Evolutionary conservation across 805 yeast genomes (phyloP).

Genomic region (Scheffersomyces spartinae): DNA sequence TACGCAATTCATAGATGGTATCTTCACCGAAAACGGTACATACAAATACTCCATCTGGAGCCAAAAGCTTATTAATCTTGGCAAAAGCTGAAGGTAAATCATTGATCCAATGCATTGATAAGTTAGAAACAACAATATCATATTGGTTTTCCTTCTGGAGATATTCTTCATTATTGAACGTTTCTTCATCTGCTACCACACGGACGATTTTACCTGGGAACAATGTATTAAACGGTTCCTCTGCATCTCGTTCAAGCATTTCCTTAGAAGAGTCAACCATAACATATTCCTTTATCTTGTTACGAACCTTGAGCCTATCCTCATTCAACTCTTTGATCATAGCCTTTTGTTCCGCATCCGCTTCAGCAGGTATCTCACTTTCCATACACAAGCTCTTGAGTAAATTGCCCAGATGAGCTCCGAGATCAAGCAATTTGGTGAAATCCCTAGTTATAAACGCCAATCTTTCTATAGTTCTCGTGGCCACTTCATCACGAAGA

Average conservation of each 20-base stretch:
- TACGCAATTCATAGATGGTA: constrained; percentile 71
- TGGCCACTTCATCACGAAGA: constrained; percentile 62
- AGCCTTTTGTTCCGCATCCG: constrained; percentile 22
- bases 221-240: constrained; percentile 23
- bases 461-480: constrained; percentile 61
- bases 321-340: constrained; percentile 31
- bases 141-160: constrained; percentile 27
- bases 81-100: constrained; percentile 60
- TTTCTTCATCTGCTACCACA: constrained; percentile 59
- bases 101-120: constrained; percentile 77
- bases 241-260: constrained; percentile 41
- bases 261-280: constrained; percentile 57
- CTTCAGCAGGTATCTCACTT: constrained; percentile 14
- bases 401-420: constrained; percentile 61
- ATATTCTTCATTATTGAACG: constrained; percentile 32
- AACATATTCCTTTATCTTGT: constrained; percentile 40
- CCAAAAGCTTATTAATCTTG: constrained; percentile 44
- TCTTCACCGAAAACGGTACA: constrained; percentile 80
- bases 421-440: constrained; percentile 54
- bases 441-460: constrained; percentile 62
- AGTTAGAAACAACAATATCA: constrained; percentile 65
- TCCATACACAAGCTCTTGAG: constrained; percentile 27
- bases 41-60: constrained; percentile 75
- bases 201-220: constrained; percentile 37
- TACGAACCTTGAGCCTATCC: constrained; percentile 41